Conservation (phyloP, 2,329 filamentous ascomycete genomes). For the Xylaria sp. region DNA sequence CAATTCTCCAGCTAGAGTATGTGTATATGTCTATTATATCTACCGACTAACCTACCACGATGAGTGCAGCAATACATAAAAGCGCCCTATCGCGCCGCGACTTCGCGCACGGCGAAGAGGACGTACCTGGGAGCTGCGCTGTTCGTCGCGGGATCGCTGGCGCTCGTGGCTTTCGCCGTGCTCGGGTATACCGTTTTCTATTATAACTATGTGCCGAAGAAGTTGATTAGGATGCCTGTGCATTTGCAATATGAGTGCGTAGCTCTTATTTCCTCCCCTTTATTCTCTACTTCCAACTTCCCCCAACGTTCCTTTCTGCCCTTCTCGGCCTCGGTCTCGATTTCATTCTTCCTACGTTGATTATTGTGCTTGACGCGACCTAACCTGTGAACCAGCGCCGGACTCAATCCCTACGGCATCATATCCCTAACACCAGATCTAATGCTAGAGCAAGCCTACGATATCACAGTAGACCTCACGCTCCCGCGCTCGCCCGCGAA, state of each 20-base stretch:
- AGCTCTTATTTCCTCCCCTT: neutral
- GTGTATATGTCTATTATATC: neutral
- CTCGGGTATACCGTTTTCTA: constrained; percentile 61
- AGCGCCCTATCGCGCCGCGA: constrained; percentile 46
- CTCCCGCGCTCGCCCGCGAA: constrained; percentile 82
- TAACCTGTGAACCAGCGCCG: constrained; percentile 46
- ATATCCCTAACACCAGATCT: constrained; percentile 58
- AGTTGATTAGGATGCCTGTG: constrained; percentile 57
- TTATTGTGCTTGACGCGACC: too few relatives aligned
- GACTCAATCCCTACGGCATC: constrained; percentile 59
- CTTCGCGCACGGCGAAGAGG: constrained; percentile 58
- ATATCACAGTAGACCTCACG: constrained; percentile 75
- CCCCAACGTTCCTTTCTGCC: too few relatives aligned
- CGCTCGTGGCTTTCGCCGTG: constrained; percentile 55
- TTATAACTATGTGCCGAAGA: constrained; percentile 61
- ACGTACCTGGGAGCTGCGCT: constrained; percentile 55
- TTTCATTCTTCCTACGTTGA: neutral
- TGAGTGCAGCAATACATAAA: constrained; percentile 41
- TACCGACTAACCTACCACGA: neutral
- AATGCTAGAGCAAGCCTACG: constrained; percentile 79
- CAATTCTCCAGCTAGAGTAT: too few relatives aligned
- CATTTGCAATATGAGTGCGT: constrained; percentile 65
- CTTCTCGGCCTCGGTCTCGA: neutral
- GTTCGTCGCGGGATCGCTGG: constrained; percentile 48
- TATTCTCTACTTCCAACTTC: neutral